These are phyloP conservation scores for Solanum virginianum DNA, from an alignment of 257 asterid species.

Conservation along the genomic window DNA sequence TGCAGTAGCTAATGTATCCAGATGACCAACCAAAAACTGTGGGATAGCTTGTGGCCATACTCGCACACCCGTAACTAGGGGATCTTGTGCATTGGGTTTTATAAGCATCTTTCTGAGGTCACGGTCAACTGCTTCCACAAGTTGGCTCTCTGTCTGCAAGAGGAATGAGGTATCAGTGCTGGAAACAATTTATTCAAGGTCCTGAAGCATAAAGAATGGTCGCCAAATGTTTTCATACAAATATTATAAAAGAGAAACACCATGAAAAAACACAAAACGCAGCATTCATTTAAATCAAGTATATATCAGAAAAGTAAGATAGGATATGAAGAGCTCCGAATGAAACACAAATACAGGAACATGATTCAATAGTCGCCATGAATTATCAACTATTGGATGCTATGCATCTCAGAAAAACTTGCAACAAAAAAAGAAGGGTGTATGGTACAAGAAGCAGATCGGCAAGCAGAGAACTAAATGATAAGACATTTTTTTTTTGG, in stretches of 20 bases:
- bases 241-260: background rate
- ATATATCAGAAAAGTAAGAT: background rate
- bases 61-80: constrained; percentile 60
- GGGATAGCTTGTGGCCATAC: constrained; percentile 97
- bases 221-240: background rate
- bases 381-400: background rate
- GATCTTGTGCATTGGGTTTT: constrained; percentile 51
- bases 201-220: background rate
- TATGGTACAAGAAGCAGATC: background rate
- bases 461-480: background rate
- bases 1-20: constrained; percentile 57
- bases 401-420: background rate
- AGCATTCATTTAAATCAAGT: background rate
- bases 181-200: background rate
- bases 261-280: background rate
- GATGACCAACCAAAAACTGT: constrained; percentile 79
- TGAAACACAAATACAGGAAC: background rate
- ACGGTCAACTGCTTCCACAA: constrained; percentile 87
- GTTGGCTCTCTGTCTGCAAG: constrained; percentile 61
- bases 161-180: constrained; percentile 6
- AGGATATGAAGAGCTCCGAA: background rate
- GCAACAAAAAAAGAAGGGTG: background rate
- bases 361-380: background rate
- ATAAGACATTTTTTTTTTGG: background rate
- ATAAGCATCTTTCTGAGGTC: constrained; percentile 94